Base-by-base conservation (phyloP, 257 asterid species). In the Avicennia marina region DNA sequence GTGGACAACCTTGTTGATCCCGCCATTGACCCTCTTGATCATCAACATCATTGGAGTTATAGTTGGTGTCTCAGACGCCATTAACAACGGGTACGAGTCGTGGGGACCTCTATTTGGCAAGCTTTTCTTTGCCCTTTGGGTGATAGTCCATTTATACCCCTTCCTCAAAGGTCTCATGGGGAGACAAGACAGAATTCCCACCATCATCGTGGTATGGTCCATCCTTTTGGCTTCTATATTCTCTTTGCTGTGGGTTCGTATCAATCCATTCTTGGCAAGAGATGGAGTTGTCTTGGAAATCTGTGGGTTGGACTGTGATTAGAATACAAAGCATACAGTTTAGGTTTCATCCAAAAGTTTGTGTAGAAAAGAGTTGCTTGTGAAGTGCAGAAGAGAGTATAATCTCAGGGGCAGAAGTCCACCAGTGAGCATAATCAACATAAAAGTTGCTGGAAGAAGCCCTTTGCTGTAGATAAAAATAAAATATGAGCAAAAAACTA, bases 141-240 rank as follows among this genome's bases (percentile, higher is more conserved):
- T 83, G 27, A 77, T 80, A 46, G 69, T 80, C 40, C 91, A 83
- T 63, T 60, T 83, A 11, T 80, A 83, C 72, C 91, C 91, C 4
- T 83, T 83, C 81, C 75, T 80, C 56, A 83, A 83, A 68, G 91
- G 91, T 39, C 42, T 80, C 75, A 67, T 80, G 81, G 91, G 91
- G 24, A 75, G 61, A 60, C 78, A 83, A 36, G 75, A 77, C 64
- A 58, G 72, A 15, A 66, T 80, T 44, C 91, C 91, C 50, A 83
- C 87, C 20, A 83, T 83, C 36, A 71, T 80, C 5, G 29, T 72
- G 0, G 91, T 83, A 62, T 83, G 91, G 91, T 80, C 87, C 18
- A 75, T 77, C 43, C 85, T 83, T 41, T 74, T 80, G 3, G 91
- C 91, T 11, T 80, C 87, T 12, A 77, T 80, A n/a, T 69, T 83